A percentile compares a stretch with the other conserved stretches of the same genome.
Evolutionary conservation across 805 yeast species (phyloP).

Genomic region (Candida caryicola): DNA sequence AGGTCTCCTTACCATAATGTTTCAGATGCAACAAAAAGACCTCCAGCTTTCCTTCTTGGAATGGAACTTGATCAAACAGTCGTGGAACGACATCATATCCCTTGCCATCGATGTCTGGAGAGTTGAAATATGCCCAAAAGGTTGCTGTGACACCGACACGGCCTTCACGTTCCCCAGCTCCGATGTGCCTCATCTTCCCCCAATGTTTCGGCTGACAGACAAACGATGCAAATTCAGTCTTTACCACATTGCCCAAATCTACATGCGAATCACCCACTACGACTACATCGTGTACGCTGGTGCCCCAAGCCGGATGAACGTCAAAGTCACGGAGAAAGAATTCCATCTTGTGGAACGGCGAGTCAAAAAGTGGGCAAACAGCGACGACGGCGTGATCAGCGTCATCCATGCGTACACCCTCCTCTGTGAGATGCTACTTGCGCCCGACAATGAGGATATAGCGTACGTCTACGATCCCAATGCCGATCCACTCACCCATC

Average conservation of each 20-base stretch:
- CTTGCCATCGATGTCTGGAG: conserved; percentile 31
- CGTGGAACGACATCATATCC: conserved; percentile 27
- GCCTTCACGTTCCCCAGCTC: conserved; percentile 10
- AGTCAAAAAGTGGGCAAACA: conserved; percentile 9
- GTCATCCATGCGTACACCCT: conserved; percentile 61
- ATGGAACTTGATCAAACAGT: conserved; percentile 23
- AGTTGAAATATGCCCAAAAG: conserved; percentile 18
- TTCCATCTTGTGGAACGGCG: conserved; percentile 8
- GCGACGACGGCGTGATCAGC: conserved; percentile 18
- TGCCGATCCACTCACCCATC: conserved; percentile 42
- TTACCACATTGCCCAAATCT: conserved; percentile 28
- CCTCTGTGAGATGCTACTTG: conserved; percentile 58
- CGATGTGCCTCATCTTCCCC: conserved; percentile 13
- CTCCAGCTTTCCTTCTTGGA: conserved; percentile 23
- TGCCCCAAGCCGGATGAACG: conserved; percentile 27
- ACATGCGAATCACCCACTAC: conserved; percentile 27
- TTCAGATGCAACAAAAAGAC: conserved; percentile 18
- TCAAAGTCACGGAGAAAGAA: conserved; percentile 6
- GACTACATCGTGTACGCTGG: conserved; percentile 31
- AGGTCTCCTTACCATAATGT: conserved; percentile 12
- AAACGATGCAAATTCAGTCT: conserved; percentile 23
- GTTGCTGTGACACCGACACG: conserved; percentile 18
- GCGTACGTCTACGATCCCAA: conserved; percentile 49
- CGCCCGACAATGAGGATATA: conserved; percentile 48
- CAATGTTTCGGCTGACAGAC: conserved; percentile 20